Evolutionary conservation across 2,329 filamentous ascomycete genomes (phyloP), one percentile per base, ranked within the genome.

Genomic region (Raffaelea albimanens): DNA sequence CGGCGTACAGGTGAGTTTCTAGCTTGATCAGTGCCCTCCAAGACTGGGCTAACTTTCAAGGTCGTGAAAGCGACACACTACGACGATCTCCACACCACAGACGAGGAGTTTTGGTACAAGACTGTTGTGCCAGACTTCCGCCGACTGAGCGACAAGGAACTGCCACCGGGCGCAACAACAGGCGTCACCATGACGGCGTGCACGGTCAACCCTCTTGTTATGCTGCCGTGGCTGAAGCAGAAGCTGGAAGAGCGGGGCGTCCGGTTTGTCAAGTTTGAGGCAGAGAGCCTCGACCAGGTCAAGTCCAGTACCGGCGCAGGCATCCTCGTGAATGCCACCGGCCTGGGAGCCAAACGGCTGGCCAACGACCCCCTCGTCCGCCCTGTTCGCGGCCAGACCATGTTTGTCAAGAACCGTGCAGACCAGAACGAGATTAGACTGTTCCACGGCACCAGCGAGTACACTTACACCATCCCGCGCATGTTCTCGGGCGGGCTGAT

Each of bases 291-390:
- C 9, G 19, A 16, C 8, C 16, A 43, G 23, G 45, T 47, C 3
- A 40, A 29, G 19, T 21, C 23, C 10, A 39, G 21, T 40, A 47
- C 45, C 21, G 18, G 25, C 11, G 45, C 45, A 22, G 33, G 21
- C 8, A 40, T 44, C n/a, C 40, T 47, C 10, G 45, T 47, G 9
- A 47, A 47, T 34, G 45, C 45, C n/a, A 43, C 45, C 31, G 45
- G 45, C 3, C 45, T 47, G 9, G 43, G 45, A n/a, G 40, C 45
- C 21, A 14, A 22, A 8, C 43, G 39, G 21, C 45, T 47, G 20
- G 36, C 29, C 40, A 21, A 44, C 33, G 45, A 47, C 14, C 21
- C 21, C 11, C 33, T 21, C 16, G 45, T 47, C 19, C 29, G 40
- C 16, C 31, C 45, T 5, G 33, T 39, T 40, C 36, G 38, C 3